These are phyloP conservation scores for Trichoderma pleuroti DNA, from an alignment of 2,329 filamentous ascomycete genomes.

Conservation along the genomic window DNA sequence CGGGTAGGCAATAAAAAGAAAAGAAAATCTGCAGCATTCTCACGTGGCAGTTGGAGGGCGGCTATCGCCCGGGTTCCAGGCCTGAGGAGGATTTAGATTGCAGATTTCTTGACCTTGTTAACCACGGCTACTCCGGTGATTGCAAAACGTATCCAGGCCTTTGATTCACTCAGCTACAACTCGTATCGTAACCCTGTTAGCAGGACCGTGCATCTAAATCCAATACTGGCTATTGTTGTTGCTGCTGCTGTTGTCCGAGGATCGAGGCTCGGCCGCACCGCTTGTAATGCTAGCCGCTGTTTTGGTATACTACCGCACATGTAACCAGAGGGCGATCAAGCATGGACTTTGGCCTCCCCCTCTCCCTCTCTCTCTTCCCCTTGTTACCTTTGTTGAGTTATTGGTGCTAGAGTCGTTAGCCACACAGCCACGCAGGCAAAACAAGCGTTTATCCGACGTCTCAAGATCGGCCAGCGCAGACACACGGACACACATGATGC, in stretches of 20 bases:
- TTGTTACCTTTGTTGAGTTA: not conserved
- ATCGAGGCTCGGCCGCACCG: not conserved
- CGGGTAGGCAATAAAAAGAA: not conserved
- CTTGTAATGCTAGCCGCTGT: not conserved
- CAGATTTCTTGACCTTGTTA: not conserved
- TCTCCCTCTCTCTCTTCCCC: not conserved
- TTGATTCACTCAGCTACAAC: not conserved
- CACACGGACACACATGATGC: not conserved
- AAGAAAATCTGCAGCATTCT: not conserved
- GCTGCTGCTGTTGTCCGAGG: not conserved
- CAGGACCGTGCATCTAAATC: not conserved
- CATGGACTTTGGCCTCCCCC: not conserved
- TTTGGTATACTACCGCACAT: not conserved
- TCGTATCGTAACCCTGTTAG: not conserved
- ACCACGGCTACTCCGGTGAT: not conserved
- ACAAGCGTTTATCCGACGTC: not conserved
- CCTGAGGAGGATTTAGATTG: not conserved
- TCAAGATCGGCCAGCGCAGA: not conserved
- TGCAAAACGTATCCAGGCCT: not conserved
- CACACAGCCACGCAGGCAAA: not conserved
- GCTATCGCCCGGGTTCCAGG: not conserved
- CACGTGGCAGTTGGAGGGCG: conserved; percentile 10
- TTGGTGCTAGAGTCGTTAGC: not conserved
- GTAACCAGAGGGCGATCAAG: not conserved
- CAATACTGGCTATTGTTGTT: not conserved